phyloP scores from a whole-genome alignment of 129 eudicot genomes.

The Tanacetum coccineum region DNA sequence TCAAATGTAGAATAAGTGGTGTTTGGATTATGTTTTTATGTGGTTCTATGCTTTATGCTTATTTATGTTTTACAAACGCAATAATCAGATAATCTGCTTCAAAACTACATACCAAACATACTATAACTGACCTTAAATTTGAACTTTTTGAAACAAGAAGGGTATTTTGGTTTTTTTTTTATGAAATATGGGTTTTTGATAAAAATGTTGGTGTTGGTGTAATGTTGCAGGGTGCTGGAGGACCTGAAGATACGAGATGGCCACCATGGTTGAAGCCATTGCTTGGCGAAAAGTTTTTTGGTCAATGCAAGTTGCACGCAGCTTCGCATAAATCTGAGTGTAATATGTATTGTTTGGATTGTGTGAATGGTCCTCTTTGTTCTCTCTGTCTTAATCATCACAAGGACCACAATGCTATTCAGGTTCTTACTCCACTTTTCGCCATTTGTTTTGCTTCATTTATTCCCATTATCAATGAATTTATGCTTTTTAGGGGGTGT shows the following conservation, averaged over 20 bases:
- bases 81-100: too few relatives aligned
- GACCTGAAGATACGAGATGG: slow-evolving; percentile 71
- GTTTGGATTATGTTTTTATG: too few relatives aligned
- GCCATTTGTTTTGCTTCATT: not conserved
- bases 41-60: too few relatives aligned
- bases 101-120: too few relatives aligned
- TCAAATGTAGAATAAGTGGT: too few relatives aligned
- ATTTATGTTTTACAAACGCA: too few relatives aligned
- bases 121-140: too few relatives aligned
- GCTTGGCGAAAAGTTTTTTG: slow-evolving; percentile 65
- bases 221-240: slow-evolving; percentile 57
- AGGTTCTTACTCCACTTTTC: slow-evolving; percentile 52
- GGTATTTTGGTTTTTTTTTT: too few relatives aligned
- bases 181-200: too few relatives aligned
- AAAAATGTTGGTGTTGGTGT: not conserved
- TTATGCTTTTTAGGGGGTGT: too few relatives aligned
- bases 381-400: slow-evolving; percentile 74
- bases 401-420: slow-evolving; percentile 76
- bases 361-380: slow-evolving; percentile 73
- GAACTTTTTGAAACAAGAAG: too few relatives aligned
- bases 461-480: too few relatives aligned
- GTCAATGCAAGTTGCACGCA: slow-evolving; percentile 69
- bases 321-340: slow-evolving; percentile 91
- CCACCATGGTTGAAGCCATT: slow-evolving; percentile 87
- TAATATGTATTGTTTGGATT: slow-evolving; percentile 90